phyloP scores from a whole-genome alignment of 176 grass and related monocot species.

The Triticum turgidum region DNA sequence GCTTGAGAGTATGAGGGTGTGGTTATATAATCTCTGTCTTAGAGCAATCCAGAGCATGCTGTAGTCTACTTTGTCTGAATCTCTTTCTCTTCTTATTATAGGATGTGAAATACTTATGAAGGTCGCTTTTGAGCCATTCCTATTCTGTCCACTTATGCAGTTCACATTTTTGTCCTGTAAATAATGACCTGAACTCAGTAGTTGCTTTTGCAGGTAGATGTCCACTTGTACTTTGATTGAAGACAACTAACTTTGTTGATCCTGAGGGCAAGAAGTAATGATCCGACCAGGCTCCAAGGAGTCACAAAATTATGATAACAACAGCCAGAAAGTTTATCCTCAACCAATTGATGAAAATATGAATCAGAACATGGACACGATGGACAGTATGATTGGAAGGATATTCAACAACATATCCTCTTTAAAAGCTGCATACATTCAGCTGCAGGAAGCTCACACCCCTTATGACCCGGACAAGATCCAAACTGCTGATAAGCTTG shows the following conservation, averaged over 20 bases:
- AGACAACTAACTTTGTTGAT: constrained; percentile 19
- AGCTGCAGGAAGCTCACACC: constrained; percentile 94
- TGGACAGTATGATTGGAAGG: constrained; percentile 72
- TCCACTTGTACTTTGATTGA: constrained; percentile 15
- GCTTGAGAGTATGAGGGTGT: background rate
- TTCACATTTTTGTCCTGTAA: background rate
- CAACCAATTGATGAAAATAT: constrained; percentile 84
- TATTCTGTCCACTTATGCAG: background rate
- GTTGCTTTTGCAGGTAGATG: constrained; percentile 41
- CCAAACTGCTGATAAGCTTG: constrained; percentile 81
- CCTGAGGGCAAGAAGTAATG: constrained; percentile 54
- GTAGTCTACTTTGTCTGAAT: background rate
- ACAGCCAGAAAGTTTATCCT: constrained; percentile 92
- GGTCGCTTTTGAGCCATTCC: background rate
- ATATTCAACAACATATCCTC: constrained; percentile 96
- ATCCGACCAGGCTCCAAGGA: constrained; percentile 50
- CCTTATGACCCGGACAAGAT: constrained; percentile 95
- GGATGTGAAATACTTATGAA: background rate
- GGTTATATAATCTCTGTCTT: background rate
- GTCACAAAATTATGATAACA: constrained; percentile 78
- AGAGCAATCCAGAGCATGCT: background rate
- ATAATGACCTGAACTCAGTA: constrained; percentile 17
- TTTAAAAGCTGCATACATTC: constrained; percentile 86
- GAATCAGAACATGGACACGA: constrained; percentile 65
- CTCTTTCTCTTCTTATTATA: background rate